Conservation (phyloP, 1,284 basidiomycete species). For the Cronartium ribicola region DNA sequence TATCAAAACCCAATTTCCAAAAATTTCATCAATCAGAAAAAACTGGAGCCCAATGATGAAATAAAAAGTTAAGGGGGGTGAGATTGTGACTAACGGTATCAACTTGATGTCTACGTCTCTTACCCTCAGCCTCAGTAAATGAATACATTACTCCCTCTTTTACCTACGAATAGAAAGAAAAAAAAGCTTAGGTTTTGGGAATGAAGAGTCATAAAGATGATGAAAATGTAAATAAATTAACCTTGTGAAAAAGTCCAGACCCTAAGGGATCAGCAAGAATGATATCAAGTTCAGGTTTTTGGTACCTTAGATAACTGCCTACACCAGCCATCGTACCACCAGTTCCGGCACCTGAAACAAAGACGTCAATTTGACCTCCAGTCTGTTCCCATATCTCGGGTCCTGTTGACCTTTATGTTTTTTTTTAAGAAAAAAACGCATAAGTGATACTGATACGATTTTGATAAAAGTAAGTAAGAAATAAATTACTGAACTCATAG, state of each 20-base stretch:
- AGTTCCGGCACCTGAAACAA: conserved; percentile 94
- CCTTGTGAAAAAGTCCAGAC: conserved; percentile 91
- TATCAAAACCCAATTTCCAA: conserved; percentile 4
- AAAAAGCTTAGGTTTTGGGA: conserved; percentile 43
- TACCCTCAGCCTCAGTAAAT: conserved; percentile 84
- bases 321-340: conserved; percentile 90
- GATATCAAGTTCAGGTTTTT: conserved; percentile 63
- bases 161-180: conserved; percentile 56
- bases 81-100: conserved; percentile 13
- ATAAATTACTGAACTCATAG: conserved; percentile 66
- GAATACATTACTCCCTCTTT: conserved; percentile 93
- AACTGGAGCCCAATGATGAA: not conserved
- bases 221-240: conserved; percentile 46
- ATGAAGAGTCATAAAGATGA: not conserved
- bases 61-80: not conserved
- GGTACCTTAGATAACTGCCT: conserved; percentile 69
- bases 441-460: not conserved
- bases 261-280: conserved; percentile 88
- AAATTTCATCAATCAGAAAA: not conserved
- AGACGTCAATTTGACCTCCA: conserved; percentile 73
- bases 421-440: conserved; percentile 64
- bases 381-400: conserved; percentile 95
- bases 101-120: conserved; percentile 77
- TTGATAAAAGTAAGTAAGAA: conserved; percentile 13
- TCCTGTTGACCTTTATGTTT: conserved; percentile 64